Conservation (phyloP, 768 basidiomycete genomes). For the Boletus insuetus region DNA sequence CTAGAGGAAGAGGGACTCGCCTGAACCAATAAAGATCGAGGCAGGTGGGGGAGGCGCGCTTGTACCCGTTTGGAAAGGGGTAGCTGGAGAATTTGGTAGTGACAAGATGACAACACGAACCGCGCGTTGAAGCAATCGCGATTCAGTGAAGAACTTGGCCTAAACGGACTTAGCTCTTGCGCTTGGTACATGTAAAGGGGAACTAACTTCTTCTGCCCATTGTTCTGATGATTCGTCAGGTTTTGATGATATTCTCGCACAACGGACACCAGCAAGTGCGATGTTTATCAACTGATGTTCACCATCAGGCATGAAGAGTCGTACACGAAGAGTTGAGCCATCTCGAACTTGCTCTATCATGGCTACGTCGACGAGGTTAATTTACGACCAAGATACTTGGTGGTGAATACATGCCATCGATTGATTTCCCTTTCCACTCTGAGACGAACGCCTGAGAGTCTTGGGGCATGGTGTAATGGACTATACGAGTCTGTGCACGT, state of each 20-base stretch:
- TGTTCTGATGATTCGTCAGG: constrained; percentile 78
- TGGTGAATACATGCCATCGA: constrained; percentile 62
- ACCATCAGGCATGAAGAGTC: constrained; percentile 83
- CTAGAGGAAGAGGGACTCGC: constrained; percentile 35
- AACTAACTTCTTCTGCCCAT: constrained; percentile 83
- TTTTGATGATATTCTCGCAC: constrained; percentile 65
- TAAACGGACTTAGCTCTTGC: constrained; percentile 29
- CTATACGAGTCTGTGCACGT: constrained; percentile 55
- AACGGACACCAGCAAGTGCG: constrained; percentile 77
- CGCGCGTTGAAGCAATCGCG: constrained; percentile 73
- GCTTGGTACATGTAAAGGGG: background rate
- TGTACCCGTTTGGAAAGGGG: constrained; percentile 70
- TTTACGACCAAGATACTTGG: background rate
- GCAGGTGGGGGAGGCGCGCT: constrained; percentile 60
- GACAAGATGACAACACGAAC: constrained; percentile 80
- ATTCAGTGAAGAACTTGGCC: constrained; percentile 95
- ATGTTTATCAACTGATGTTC: constrained; percentile 91
- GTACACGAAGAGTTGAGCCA: constrained; percentile 84
- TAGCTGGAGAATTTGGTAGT: constrained; percentile 72
- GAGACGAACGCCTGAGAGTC: constrained; percentile 87
- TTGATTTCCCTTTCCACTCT: constrained; percentile 86
- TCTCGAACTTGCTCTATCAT: constrained; percentile 94
- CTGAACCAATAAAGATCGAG: constrained; percentile 87
- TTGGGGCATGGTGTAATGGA: constrained; percentile 84
- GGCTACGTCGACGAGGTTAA: constrained; percentile 43